Percentiles rank a stretch among this genome's conserved stretches.
Evolutionary conservation across 2,329 filamentous ascomycete genomes (phyloP).

Genomic region (Trichoderma sp.): DNA sequence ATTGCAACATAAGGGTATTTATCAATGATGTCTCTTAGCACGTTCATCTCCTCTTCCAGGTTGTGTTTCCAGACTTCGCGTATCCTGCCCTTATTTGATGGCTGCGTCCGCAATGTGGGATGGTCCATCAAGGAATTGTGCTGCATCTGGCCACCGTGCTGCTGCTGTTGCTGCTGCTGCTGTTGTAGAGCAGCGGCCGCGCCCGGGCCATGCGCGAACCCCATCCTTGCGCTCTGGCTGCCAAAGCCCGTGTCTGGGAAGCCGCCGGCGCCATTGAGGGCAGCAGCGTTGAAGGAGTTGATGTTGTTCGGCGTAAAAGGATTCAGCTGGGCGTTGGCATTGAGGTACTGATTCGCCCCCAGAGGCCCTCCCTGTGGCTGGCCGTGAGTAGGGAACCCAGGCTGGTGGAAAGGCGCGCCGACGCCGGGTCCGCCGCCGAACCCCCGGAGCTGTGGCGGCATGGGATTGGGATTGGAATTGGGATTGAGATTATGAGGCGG

Average conservation of each 20-base stretch:
- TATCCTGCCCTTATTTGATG: constrained; percentile 80
- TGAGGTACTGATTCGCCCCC: constrained; percentile 72
- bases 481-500: not conserved
- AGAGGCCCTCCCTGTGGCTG: constrained; percentile 59
- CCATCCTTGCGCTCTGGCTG: constrained; percentile 85
- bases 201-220: constrained; percentile 68
- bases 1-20: constrained; percentile 96
- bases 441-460: constrained; percentile 47
- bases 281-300: constrained; percentile 61
- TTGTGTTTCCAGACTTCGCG: constrained; percentile 96
- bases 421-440: constrained; percentile 46
- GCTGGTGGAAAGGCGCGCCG: constrained; percentile 48
- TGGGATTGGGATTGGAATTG: constrained; percentile 39
- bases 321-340: constrained; percentile 68
- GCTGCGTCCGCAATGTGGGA: constrained; percentile 49
- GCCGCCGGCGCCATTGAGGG: constrained; percentile 59
- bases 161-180: constrained; percentile 60
- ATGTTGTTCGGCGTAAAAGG: constrained; percentile 64
- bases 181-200: constrained; percentile 62
- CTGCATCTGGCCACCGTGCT: constrained; percentile 52
- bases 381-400: constrained; percentile 57
- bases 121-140: constrained; percentile 49
- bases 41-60: constrained; percentile 85
- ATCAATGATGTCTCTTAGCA: constrained; percentile 80
- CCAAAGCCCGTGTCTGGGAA: constrained; percentile 74